Percentiles rank a stretch among this genome's conserved stretches.
These are phyloP conservation scores for Lecanicillium sp. DNA, from an alignment of 2,329 filamentous ascomycete species.

Conservation along the genomic window DNA sequence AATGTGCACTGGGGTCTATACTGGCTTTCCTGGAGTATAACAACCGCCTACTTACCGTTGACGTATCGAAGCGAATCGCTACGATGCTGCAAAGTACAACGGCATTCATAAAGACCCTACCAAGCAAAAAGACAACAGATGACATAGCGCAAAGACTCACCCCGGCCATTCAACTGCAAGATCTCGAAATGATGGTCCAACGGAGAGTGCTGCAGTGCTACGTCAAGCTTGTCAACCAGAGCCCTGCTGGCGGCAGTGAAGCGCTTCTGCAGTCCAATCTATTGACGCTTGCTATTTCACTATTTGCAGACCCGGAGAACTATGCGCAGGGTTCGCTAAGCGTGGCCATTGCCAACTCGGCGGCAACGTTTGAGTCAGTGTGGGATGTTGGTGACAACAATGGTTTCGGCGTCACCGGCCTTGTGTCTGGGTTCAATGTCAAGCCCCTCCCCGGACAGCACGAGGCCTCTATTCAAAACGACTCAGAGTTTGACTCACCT, in stretches of 20 bases:
- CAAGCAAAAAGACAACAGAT: constrained; percentile 75
- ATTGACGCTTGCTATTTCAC: constrained; percentile 78
- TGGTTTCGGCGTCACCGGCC: constrained; percentile 84
- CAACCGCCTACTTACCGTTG: constrained; percentile 79
- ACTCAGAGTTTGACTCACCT: constrained; percentile 47
- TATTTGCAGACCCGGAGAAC: constrained; percentile 88
- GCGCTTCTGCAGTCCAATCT: constrained; percentile 85
- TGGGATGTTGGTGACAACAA: constrained; percentile 96
- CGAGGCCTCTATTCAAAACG: constrained; percentile 35
- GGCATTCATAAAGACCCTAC: constrained; percentile 77
- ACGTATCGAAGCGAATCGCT: constrained; percentile 87
- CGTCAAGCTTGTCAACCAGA: constrained; percentile 80
- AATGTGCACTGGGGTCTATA: constrained; percentile 88
- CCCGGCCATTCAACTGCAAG: constrained; percentile 78
- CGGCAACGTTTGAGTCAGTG: constrained; percentile 82
- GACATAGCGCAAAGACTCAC: constrained; percentile 79
- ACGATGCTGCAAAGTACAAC: constrained; percentile 94
- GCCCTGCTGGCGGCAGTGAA: constrained; percentile 77
- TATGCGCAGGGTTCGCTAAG: constrained; percentile 80
- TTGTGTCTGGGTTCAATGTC: constrained; percentile 71
- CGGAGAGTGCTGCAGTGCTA: constrained; percentile 92
- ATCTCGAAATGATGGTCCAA: constrained; percentile 89
- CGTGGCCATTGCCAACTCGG: constrained; percentile 83
- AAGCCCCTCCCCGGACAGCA: constrained; percentile 64
- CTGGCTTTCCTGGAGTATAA: constrained; percentile 92